phyloP scores from a whole-genome alignment of 306 rosid genomes.

The Corylus heterophylla region DNA sequence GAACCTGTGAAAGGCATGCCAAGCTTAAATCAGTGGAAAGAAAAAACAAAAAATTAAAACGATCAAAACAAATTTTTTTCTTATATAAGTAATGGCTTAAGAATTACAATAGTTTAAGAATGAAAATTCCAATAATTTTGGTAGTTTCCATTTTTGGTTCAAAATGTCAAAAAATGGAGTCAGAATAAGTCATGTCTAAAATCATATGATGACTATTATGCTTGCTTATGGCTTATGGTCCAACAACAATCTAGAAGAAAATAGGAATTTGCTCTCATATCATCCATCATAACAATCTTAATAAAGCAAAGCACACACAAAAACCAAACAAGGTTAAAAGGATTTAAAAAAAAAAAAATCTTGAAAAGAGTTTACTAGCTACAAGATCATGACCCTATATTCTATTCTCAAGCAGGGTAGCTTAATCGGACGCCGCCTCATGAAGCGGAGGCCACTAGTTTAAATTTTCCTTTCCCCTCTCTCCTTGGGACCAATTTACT shows the following conservation, averaged over 20 bases:
- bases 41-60: constrained; percentile 13
- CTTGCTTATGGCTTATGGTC: neutral
- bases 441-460: too few relatives aligned
- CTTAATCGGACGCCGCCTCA: too few relatives aligned
- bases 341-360: neutral
- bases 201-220: neutral
- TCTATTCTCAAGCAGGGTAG: too few relatives aligned
- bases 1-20: constrained; percentile 51
- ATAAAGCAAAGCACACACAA: neutral
- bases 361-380: neutral
- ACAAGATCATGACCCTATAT: too few relatives aligned
- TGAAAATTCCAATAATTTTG: neutral
- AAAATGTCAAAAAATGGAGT: neutral
- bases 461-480: too few relatives aligned
- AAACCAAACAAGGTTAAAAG: too few relatives aligned
- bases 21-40: constrained; percentile 19
- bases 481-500: too few relatives aligned
- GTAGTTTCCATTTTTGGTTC: neutral
- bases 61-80: too few relatives aligned
- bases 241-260: neutral
- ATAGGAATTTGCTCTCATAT: neutral
- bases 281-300: neutral
- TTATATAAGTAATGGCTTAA: too few relatives aligned
- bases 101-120: neutral
- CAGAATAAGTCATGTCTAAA: neutral